These are phyloP conservation scores for Eruca vesicaria DNA, from an alignment of 441 rosid genomes.

Conservation along the genomic window DNA sequence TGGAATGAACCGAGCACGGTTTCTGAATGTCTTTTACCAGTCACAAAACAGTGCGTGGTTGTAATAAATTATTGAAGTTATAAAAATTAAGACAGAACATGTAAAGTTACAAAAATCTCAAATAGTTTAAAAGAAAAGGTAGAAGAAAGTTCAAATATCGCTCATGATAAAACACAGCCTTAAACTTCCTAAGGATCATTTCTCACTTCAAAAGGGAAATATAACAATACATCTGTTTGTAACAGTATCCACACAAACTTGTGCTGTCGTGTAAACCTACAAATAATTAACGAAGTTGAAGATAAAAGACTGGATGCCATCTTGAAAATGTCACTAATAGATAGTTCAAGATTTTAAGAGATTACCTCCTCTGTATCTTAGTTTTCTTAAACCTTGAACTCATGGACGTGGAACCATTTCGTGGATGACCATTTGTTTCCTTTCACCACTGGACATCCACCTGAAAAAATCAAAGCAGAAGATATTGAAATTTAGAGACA, in stretches of 20 bases:
- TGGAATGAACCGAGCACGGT: background rate
- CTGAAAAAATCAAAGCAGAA: slow-evolving; percentile 37
- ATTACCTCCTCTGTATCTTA: slow-evolving; percentile 14
- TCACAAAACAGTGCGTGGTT: background rate
- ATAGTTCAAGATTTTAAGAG: slow-evolving; percentile 2
- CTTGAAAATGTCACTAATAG: background rate
- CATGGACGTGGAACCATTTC: slow-evolving; percentile 84
- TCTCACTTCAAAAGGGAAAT: slow-evolving; percentile 12
- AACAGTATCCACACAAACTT: slow-evolving; percentile 22
- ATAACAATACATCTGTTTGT: slow-evolving; percentile 17
- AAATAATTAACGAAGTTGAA: background rate
- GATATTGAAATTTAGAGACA: slow-evolving; percentile 10
- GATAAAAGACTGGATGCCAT: background rate
- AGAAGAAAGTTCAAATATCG: slow-evolving; percentile 14
- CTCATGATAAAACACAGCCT: slow-evolving; percentile 19
- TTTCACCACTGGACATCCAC: slow-evolving; percentile 90
- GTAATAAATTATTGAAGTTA: background rate
- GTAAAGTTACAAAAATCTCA: slow-evolving; percentile 11
- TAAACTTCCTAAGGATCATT: slow-evolving; percentile 19
- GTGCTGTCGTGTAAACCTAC: slow-evolving; percentile 4
- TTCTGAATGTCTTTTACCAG: background rate
- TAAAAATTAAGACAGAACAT: slow-evolving; percentile 15
- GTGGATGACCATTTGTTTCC: slow-evolving; percentile 98
- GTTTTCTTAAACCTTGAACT: slow-evolving; percentile 52
- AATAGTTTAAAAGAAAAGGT: background rate